A percentile compares a stretch with the other conserved stretches of the same genome.
These are phyloP conservation scores for Alternaria atra DNA, from an alignment of 2,329 filamentous ascomycete genomes.

Conservation along the genomic window DNA sequence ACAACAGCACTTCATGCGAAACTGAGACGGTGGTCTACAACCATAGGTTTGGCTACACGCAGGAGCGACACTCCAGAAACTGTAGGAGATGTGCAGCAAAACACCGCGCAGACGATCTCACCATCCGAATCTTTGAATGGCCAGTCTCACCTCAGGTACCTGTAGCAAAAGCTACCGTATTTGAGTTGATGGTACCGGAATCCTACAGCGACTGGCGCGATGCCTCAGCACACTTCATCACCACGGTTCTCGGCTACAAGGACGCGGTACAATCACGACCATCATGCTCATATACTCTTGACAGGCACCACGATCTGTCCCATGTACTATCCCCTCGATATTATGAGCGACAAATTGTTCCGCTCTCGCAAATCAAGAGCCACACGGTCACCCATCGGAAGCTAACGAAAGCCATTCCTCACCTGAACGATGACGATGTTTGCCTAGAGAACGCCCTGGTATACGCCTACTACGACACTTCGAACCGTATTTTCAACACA, in stretches of 20 bases:
- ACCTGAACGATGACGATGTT: conserved; percentile 47
- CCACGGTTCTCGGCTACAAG: conserved; percentile 48
- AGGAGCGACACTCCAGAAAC: conserved; percentile 8
- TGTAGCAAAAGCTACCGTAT: conserved; percentile 58
- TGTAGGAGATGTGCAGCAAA: conserved; percentile 46
- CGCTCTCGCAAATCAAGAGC: conserved; percentile 52
- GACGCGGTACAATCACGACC: neutral
- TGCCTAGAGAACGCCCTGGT: conserved; percentile 59
- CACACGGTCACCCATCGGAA: conserved; percentile 49
- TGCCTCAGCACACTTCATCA: conserved; percentile 54
- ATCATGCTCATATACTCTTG: conserved; percentile 19
- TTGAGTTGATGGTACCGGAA: conserved; percentile 60
- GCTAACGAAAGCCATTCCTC: conserved; percentile 29
- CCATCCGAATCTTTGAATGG: conserved; percentile 65
- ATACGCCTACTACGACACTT: conserved; percentile 47
- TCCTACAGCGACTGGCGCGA: conserved; percentile 61
- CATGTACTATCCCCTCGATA: conserved; percentile 6
- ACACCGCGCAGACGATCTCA: conserved; percentile 48
- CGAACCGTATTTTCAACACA: conserved; percentile 24
- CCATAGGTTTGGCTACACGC: conserved; percentile 9
- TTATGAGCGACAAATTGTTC: conserved; percentile 33
- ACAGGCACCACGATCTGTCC: conserved; percentile 19
- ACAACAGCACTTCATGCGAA: conserved; percentile 23
- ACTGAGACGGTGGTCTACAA: conserved; percentile 8
- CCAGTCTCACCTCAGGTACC: conserved; percentile 55